phyloP scores from a whole-genome alignment of 2,329 filamentous ascomycete species.

The Knoxdaviesia proteae region DNA sequence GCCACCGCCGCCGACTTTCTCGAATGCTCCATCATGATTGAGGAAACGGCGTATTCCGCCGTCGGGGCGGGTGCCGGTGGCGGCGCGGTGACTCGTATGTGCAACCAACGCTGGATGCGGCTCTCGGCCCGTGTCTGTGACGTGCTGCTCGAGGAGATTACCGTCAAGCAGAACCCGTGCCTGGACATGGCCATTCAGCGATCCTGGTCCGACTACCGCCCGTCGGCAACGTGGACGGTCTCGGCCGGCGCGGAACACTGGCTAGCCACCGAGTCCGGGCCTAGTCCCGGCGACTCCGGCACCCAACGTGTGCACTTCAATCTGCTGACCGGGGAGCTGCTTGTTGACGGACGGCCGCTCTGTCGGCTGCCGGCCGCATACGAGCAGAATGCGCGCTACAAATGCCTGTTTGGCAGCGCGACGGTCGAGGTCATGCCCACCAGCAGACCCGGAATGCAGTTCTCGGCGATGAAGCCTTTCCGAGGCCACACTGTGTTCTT shows the following conservation, averaged over 20 bases:
- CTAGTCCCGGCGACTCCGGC: neutral
- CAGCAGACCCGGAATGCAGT: conserved; percentile 16
- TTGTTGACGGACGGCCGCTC: conserved; percentile 29
- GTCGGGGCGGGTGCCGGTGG: no score
- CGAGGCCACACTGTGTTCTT: conserved; percentile 16
- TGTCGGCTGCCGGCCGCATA: conserved; percentile 24
- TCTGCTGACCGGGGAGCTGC: conserved; percentile 26
- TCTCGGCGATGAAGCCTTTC: conserved; percentile 14
- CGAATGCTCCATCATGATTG: conserved; percentile 16
- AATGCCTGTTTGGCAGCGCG: conserved; percentile 19
- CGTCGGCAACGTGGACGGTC: no score
- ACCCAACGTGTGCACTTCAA: conserved; percentile 21
- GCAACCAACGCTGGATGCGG: no score
- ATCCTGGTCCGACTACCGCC: neutral
- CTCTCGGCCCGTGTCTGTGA: neutral
- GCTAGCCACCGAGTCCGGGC: no score
- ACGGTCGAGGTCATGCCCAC: conserved; percentile 22
- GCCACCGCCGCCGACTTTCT: conserved; percentile 10
- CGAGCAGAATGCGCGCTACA: conserved; percentile 17
- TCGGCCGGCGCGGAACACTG: no score
- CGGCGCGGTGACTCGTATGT: no score
- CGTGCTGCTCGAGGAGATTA: conserved; percentile 4
- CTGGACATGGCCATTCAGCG: neutral
- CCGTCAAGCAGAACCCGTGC: neutral
- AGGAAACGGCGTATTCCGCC: conserved; percentile 8